Evolutionary conservation across 805 yeast genomes (phyloP), one percentile per base, ranked within the genome.

Genomic region (Candida pseudofarinosa): DNA sequence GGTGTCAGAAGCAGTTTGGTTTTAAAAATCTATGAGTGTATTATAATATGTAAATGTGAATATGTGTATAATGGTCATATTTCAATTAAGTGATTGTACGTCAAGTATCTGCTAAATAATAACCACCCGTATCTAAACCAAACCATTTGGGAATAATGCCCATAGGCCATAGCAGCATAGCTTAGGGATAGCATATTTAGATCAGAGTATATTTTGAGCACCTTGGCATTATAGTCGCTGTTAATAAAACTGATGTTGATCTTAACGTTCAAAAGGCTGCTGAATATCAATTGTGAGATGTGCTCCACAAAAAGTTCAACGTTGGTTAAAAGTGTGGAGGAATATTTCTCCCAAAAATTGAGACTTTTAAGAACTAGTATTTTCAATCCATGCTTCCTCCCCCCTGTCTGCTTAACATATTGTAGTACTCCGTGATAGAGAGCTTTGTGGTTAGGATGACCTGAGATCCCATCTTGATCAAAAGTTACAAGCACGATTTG

Each of bases 61-160:
- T 42, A 15, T 30, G 35, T 36, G 13, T 39, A 35, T 35, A 37
- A 30, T 36, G 26, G 17, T 15, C 17, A 32, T 14, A 47, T 49
- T 37, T 53, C 62, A 23, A 71, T 65, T 49, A 87, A 67, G 54
- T 86, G 89, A 62, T 91, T 90, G 40, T 77, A 76, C 35, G 82
- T 80, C 71, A 87, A 77, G 63, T 88, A 91, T 47, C 90, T 72
- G 46, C 96, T 84, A 13, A 82, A 62, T 4, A 77, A 45, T 57
- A 93, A 69, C 97, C 97, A 93, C 1, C 88, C 83, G 68, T 85
- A 86, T 51, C 99, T 74, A 61, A 84, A 93, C 97, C 97, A 91
- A 6, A 85, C 90, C 86, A 93, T 86, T 61, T 93, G 99, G 1
- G 95, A 80, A 48, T 73, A 72, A 63, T 93, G 98, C 2, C 85